These are phyloP conservation scores for Penicillium oxalicum DNA, from an alignment of 2,329 filamentous ascomycete genomes.

Conservation along the genomic window DNA sequence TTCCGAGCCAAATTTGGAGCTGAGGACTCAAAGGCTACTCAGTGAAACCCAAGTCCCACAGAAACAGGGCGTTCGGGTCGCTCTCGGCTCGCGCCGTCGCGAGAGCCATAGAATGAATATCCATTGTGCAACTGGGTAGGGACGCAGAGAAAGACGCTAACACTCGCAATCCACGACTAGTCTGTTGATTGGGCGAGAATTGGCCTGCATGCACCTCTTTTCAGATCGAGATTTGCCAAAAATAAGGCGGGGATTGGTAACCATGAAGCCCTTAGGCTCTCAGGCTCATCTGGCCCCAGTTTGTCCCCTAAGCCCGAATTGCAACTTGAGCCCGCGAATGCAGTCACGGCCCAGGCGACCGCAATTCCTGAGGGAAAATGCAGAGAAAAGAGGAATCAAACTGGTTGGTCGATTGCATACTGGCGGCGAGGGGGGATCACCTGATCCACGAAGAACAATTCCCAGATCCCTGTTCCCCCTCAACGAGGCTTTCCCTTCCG, in stretches of 20 bases:
- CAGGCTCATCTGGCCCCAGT: background rate
- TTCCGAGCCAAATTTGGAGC: no score
- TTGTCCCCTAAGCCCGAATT: background rate
- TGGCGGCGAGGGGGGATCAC: slow-evolving; percentile 1
- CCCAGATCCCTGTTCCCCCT: slow-evolving; percentile 6
- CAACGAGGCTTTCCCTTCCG: background rate
- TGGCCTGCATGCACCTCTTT: slow-evolving; percentile 14
- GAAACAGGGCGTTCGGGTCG: slow-evolving; percentile 4
- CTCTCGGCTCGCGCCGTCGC: slow-evolving; percentile 9
- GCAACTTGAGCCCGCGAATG: slow-evolving; percentile 1
- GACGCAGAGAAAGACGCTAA: no score
- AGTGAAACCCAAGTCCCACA: slow-evolving; percentile 6
- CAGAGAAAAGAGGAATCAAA: slow-evolving; percentile 2
- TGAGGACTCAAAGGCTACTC: no score
- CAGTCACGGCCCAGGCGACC: background rate
- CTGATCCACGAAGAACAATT: slow-evolving; percentile 6
- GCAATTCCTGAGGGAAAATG: slow-evolving; percentile 2
- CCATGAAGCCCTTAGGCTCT: background rate
- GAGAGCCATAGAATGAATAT: slow-evolving; percentile 1
- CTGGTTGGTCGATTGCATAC: slow-evolving; percentile 9
- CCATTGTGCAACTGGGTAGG: background rate
- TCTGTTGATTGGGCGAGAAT: no score
- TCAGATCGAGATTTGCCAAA: slow-evolving; percentile 1
- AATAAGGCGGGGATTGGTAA: background rate
- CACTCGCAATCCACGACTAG: no score